Percentiles rank a stretch among this genome's conserved stretches.
Conservation (phyloP, 2,329 filamentous ascomycete genomes). For the Sarocladium oryzae region DNA sequence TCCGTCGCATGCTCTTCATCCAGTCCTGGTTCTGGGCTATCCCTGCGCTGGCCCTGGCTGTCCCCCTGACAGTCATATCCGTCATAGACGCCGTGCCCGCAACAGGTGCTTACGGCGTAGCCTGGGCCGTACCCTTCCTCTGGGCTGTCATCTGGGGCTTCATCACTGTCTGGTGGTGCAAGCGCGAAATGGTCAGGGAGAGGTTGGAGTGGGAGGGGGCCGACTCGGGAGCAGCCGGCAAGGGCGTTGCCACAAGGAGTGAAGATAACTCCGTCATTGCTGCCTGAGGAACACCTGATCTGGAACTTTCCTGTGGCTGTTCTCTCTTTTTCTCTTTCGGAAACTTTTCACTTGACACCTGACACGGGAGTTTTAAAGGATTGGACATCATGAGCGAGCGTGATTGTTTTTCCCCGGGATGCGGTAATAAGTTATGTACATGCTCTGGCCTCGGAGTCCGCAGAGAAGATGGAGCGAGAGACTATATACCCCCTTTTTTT, state of each 20-base stretch:
- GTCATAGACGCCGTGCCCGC: conserved; percentile 28
- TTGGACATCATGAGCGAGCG: too few relatives aligned
- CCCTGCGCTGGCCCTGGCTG: conserved; percentile 29
- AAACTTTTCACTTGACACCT: too few relatives aligned
- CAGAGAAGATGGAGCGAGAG: too few relatives aligned
- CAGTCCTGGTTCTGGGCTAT: conserved; percentile 36
- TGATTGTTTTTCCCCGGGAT: too few relatives aligned
- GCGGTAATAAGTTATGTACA: too few relatives aligned
- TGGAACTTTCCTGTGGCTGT: too few relatives aligned
- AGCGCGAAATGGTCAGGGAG: conserved; percentile 29
- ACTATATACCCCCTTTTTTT: too few relatives aligned
- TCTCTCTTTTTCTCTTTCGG: not conserved
- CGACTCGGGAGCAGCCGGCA: not conserved
- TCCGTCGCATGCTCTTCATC: conserved; percentile 32
- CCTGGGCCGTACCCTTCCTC: conserved; percentile 33
- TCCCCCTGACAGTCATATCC: conserved; percentile 29
- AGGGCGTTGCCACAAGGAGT: not conserved
- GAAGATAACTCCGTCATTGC: conserved; percentile 7
- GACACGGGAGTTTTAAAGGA: too few relatives aligned
- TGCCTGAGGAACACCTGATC: too few relatives aligned
- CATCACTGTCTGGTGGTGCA: conserved; percentile 30
- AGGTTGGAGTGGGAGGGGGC: conserved; percentile 30
- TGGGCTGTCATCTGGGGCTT: conserved; percentile 28
- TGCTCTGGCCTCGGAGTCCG: too few relatives aligned
- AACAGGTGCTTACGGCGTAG: conserved; percentile 29